Percentiles rank a stretch among this genome's conserved stretches.
Evolutionary conservation across 345 rosid species (phyloP).

Genomic region (Garcia nutans): DNA sequence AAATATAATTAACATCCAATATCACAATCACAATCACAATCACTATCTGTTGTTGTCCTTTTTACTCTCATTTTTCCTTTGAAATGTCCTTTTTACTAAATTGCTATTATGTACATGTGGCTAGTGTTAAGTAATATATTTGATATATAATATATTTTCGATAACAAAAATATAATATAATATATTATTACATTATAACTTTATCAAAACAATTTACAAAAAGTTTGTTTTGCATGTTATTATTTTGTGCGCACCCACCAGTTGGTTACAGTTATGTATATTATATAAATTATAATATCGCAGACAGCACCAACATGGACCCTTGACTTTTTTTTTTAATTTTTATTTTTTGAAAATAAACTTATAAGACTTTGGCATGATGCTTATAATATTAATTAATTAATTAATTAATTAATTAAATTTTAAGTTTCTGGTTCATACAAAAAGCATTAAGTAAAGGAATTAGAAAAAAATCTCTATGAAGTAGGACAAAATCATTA

Average conservation of each 20-base stretch:
- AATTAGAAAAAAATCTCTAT: neutral
- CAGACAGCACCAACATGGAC: conserved; percentile 9
- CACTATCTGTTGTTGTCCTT: too few relatives aligned
- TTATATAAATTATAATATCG: neutral
- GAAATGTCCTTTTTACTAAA: too few relatives aligned
- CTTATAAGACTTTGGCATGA: neutral
- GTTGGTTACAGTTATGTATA: neutral
- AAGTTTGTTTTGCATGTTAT: neutral
- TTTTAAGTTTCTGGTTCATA: neutral
- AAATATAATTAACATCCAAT: too few relatives aligned
- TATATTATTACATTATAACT: too few relatives aligned
- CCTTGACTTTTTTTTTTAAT: too few relatives aligned
- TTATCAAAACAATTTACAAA: neutral
- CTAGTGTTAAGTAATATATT: neutral
- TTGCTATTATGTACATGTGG: neutral
- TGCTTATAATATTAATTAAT: neutral
- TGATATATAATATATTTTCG: too few relatives aligned
- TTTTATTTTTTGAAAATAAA: neutral
- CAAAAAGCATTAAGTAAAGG: neutral
- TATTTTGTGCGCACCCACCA: neutral
- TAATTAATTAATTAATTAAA: neutral
- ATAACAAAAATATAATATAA: too few relatives aligned
- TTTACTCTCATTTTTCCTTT: too few relatives aligned
- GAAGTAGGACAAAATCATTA: conserved; percentile 9
- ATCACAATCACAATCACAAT: too few relatives aligned